Evolutionary conservation across 1,139 yeast genomes (phyloP).

Genomic region (Blastobotrys indianensis): DNA sequence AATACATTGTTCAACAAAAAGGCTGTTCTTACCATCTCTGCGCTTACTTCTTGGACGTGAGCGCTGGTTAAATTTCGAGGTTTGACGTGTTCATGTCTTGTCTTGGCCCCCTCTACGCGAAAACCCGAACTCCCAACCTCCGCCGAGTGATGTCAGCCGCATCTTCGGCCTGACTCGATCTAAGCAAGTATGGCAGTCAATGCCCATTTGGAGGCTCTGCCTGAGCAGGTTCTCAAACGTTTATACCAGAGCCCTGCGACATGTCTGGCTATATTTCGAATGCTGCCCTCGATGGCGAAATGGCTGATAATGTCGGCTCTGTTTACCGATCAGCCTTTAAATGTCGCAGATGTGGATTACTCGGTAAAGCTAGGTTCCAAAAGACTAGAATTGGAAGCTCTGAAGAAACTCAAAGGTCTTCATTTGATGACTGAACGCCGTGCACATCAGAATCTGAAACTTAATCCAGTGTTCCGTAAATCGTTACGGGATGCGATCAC

Average conservation of each 20-base stretch:
- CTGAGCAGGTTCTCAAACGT: constrained; percentile 73
- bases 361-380: constrained; percentile 57
- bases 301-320: constrained; percentile 83
- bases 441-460: constrained; percentile 48
- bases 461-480: constrained; percentile 68
- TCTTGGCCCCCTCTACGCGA: neutral
- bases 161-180: constrained; percentile 8
- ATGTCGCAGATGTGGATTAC: constrained; percentile 60
- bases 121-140: too few species aligned
- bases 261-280: constrained; percentile 81
- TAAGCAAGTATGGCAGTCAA: constrained; percentile 43
- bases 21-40: constrained; percentile 7
- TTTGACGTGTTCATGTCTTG: neutral
- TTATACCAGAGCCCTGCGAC: constrained; percentile 86
- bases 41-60: neutral
- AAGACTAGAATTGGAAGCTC: constrained; percentile 63
- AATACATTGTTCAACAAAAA: neutral
- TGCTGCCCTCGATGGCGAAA: constrained; percentile 84
- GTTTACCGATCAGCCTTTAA: constrained; percentile 69
- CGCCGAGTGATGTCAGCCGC: neutral
- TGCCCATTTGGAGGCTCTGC: constrained; percentile 83
- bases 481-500: constrained; percentile 81
- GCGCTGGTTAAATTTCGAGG: neutral
- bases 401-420: constrained; percentile 67
- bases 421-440: constrained; percentile 67